These are phyloP conservation scores for Wickerhamiella slavikovae DNA, from an alignment of 805 yeast genomes.

Conservation along the genomic window DNA sequence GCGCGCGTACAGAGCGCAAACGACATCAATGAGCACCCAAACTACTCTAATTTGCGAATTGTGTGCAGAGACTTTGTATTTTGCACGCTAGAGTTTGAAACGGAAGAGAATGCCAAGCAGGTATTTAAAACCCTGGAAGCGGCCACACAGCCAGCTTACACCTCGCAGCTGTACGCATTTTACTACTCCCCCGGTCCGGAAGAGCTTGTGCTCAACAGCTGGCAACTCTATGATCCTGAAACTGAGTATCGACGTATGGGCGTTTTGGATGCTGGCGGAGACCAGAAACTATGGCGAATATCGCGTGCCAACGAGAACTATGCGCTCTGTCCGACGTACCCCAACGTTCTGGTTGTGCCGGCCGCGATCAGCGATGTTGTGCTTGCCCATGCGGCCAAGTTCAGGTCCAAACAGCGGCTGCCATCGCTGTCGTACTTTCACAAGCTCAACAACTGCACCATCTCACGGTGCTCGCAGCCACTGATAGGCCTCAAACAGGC, in stretches of 20 bases:
- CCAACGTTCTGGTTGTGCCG: conserved; percentile 49
- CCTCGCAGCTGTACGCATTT: conserved; percentile 58
- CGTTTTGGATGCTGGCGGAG: conserved; percentile 15
- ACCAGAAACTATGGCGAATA: conserved; percentile 41
- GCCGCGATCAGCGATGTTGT: conserved; percentile 61
- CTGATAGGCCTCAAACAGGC: conserved; percentile 74
- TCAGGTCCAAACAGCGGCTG: conserved; percentile 64
- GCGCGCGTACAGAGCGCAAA: conserved; percentile 9
- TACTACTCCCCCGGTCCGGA: conserved; percentile 54
- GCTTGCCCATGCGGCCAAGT: conserved; percentile 63
- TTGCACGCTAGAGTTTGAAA: conserved; percentile 52
- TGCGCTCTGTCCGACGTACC: conserved; percentile 53
- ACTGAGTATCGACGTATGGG: conserved; percentile 64
- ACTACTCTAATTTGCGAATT: conserved; percentile 36
- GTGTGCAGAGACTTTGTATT: conserved; percentile 73
- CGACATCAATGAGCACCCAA: conserved; percentile 6
- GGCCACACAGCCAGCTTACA: conserved; percentile 33
- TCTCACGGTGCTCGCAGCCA: conserved; percentile 84
- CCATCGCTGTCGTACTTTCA: conserved; percentile 70
- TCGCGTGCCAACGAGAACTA: conserved; percentile 39
- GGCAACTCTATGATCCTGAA: conserved; percentile 45
- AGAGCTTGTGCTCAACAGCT: conserved; percentile 45
- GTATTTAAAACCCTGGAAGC: conserved; percentile 54
- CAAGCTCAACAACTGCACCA: conserved; percentile 38
- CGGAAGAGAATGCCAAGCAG: conserved; percentile 38